Evolutionary conservation across 1,284 basidiomycete species (phyloP).

Genomic region (Apiotrichum mycotoxinovorans): DNA sequence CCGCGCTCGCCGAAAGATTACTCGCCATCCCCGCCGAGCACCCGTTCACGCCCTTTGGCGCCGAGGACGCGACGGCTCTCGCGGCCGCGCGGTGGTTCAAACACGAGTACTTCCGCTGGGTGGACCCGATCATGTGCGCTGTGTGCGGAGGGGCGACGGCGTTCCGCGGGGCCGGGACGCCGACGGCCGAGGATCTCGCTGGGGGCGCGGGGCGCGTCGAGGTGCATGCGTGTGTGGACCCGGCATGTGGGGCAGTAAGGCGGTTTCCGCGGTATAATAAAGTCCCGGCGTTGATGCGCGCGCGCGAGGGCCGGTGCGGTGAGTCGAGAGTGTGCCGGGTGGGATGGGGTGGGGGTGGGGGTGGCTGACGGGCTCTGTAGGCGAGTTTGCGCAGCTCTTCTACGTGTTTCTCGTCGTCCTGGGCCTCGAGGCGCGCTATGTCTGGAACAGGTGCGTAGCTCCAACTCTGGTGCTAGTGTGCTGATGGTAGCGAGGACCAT

Average conservation of each 20-base stretch:
- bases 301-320: conserved; percentile 52
- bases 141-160: conserved; percentile 41
- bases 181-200: conserved; percentile 35
- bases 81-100: conserved; percentile 54
- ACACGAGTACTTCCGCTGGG: conserved; percentile 51
- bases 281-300: conserved; percentile 41
- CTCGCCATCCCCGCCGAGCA: background rate
- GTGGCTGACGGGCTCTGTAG: conserved; percentile 7
- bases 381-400: conserved; percentile 54
- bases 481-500: conserved; percentile 51
- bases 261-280: conserved; percentile 51
- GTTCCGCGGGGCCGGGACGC: conserved; percentile 12
- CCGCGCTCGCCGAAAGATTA: background rate
- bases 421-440: conserved; percentile 50
- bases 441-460: conserved; percentile 43
- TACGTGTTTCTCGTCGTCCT: conserved; percentile 50
- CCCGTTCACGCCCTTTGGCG: conserved; percentile 30
- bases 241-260: conserved; percentile 29
- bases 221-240: conserved; percentile 35
- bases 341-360: too few species aligned
- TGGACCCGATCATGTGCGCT: conserved; percentile 52
- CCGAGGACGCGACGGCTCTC: conserved; percentile 41
- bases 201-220: conserved; percentile 49
- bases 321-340: conserved; percentile 14
- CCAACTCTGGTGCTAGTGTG: background rate